Percentiles rank a stretch among this genome's conserved stretches.
These are phyloP conservation scores for Geosmithia morbida DNA, from an alignment of 2,329 filamentous ascomycete genomes.

Conservation along the genomic window DNA sequence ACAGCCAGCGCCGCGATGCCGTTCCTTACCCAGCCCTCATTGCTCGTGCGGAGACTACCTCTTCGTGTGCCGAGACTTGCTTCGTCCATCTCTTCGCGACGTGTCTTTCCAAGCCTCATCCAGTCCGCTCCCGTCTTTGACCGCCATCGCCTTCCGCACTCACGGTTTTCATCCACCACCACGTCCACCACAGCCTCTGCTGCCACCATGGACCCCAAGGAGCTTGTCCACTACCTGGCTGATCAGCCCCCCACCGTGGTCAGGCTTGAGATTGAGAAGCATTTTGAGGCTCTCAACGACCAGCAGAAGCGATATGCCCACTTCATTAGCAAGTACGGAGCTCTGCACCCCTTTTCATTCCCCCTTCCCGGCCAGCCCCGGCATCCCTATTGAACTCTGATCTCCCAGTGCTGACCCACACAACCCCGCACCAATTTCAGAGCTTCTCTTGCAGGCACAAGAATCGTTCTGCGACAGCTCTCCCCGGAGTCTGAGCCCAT, in stretches of 20 bases:
- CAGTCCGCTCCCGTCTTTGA: slow-evolving; percentile 4
- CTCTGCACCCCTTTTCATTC: not conserved
- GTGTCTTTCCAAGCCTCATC: slow-evolving; percentile 7
- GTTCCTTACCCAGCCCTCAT: slow-evolving; percentile 16
- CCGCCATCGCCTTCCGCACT: slow-evolving; percentile 6
- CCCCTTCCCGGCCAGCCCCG: not conserved
- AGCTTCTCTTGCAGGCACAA: slow-evolving; percentile 61
- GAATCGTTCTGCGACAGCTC: slow-evolving; percentile 67
- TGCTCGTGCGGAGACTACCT: slow-evolving; percentile 19
- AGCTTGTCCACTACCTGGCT: slow-evolving; percentile 67
- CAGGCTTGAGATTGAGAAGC: slow-evolving; percentile 76
- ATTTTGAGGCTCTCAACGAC: slow-evolving; percentile 67
- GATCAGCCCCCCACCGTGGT: slow-evolving; percentile 85
- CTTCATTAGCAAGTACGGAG: slow-evolving; percentile 60
- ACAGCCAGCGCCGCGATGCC: slow-evolving; percentile 10
- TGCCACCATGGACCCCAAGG: slow-evolving; percentile 39
- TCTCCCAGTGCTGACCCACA: not conserved
- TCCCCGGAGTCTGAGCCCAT: slow-evolving; percentile 72
- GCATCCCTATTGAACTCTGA: not conserved
- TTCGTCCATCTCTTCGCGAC: slow-evolving; percentile 9
- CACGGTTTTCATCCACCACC: slow-evolving; percentile 14
- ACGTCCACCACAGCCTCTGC: slow-evolving; percentile 2
- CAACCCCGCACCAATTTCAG: slow-evolving; percentile 21
- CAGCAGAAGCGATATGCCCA: slow-evolving; percentile 85
- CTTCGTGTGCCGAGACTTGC: slow-evolving; percentile 11